These are phyloP conservation scores for Daedaleopsis nitida DNA, from an alignment of 768 basidiomycete species.

Conservation along the genomic window DNA sequence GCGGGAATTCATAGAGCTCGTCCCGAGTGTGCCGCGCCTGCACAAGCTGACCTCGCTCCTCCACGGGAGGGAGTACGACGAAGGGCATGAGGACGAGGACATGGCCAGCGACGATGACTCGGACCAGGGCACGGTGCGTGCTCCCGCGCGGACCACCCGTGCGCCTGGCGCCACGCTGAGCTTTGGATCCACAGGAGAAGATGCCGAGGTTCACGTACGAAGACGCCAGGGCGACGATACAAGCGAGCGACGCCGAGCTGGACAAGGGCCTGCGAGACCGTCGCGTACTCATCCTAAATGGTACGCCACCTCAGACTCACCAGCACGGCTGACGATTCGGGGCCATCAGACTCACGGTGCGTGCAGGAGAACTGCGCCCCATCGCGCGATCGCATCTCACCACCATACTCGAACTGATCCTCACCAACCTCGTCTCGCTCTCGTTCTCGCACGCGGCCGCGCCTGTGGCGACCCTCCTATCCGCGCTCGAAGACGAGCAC, in stretches of 20 bases:
- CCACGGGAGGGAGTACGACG: slow-evolving; percentile 70
- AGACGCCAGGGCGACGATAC: slow-evolving; percentile 64
- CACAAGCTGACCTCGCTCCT: slow-evolving; percentile 65
- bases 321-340: too few species aligned
- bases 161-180: neutral
- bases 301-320: too few species aligned
- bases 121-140: slow-evolving; percentile 15
- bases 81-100: slow-evolving; percentile 55
- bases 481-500: slow-evolving; percentile 69
- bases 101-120: slow-evolving; percentile 29
- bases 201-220: slow-evolving; percentile 52
- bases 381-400: slow-evolving; percentile 68
- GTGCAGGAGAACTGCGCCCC: slow-evolving; percentile 68
- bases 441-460: slow-evolving; percentile 54
- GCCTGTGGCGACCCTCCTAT: slow-evolving; percentile 58
- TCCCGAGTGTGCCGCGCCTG: slow-evolving; percentile 74
- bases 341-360: neutral
- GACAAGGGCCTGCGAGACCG: slow-evolving; percentile 61
- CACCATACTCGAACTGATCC: slow-evolving; percentile 71
- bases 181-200: slow-evolving; percentile 30
- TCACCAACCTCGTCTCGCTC: slow-evolving; percentile 72
- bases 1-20: slow-evolving; percentile 82
- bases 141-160: neutral
- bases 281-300: slow-evolving; percentile 73
- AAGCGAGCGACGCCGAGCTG: slow-evolving; percentile 83